A percentile compares a stretch with the other conserved stretches of the same genome.
Conservation (phyloP, 2,329 filamentous ascomycete genomes). For the Tolypocladium tropicale region DNA sequence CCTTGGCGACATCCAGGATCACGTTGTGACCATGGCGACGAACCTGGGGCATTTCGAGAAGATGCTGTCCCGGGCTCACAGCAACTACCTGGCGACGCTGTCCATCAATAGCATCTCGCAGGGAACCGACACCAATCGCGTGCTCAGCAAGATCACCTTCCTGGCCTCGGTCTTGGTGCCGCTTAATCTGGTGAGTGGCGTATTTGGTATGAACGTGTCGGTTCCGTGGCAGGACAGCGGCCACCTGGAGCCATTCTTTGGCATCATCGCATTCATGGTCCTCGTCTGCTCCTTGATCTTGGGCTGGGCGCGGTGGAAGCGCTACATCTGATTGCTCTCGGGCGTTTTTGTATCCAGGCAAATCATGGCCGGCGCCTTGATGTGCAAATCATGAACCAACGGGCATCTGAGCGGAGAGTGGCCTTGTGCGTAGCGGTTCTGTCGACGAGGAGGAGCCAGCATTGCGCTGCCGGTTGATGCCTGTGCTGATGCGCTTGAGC, state of each 20-base stretch:
- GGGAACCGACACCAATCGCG: slow-evolving; percentile 78
- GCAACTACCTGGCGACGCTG: slow-evolving; percentile 91
- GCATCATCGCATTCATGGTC: slow-evolving; percentile 42
- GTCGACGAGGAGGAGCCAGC: not conserved
- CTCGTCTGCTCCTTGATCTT: slow-evolving; percentile 38
- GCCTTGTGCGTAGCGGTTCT: not conserved
- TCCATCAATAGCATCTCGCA: slow-evolving; percentile 85
- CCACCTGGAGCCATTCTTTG: slow-evolving; percentile 44
- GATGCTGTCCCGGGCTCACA: slow-evolving; percentile 87
- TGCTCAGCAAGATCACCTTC: slow-evolving; percentile 90
- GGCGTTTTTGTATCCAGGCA: not conserved
- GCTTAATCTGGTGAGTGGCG: slow-evolving; percentile 79
- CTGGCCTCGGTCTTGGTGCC: slow-evolving; percentile 93
- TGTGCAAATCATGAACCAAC: not conserved
- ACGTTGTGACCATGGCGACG: slow-evolving; percentile 98
- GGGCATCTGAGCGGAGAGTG: not conserved
- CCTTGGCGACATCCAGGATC: slow-evolving; percentile 94
- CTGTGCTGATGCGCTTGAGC: not conserved
- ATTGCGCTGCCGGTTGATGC: not conserved
- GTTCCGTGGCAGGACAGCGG: slow-evolving; percentile 52
- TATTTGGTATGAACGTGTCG: slow-evolving; percentile 80
- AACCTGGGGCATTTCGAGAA: slow-evolving; percentile 95
- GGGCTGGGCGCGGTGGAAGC: slow-evolving; percentile 31
- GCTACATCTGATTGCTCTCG: slow-evolving; percentile 29
- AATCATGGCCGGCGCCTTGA: not conserved